phyloP scores from a whole-genome alignment of 257 asterid genomes.

The Anisodus acutangulus region DNA sequence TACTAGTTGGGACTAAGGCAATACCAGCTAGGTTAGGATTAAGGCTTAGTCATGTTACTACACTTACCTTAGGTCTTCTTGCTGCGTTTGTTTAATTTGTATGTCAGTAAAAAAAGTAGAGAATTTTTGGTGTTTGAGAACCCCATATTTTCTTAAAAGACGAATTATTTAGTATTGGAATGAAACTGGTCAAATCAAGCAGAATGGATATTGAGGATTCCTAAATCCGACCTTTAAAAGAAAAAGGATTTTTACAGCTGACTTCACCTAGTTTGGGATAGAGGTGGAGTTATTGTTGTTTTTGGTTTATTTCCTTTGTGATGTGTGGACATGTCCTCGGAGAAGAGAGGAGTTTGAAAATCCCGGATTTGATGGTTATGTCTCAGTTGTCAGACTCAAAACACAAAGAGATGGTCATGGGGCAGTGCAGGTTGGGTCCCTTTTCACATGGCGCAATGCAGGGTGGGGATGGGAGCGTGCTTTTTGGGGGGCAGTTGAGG shows the following conservation, averaged over 20 bases:
- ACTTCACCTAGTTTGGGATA: not conserved
- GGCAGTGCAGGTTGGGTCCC: not conserved
- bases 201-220: not conserved
- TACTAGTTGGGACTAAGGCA: not conserved
- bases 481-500: not conserved
- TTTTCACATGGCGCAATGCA: not conserved
- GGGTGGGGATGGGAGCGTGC: conserved; percentile 8
- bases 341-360: not conserved
- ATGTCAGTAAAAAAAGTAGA: not conserved
- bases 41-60: not conserved
- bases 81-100: not conserved
- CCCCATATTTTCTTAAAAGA: not conserved
- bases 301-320: not conserved
- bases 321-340: not conserved
- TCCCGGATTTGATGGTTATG: not conserved
- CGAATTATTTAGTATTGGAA: not conserved
- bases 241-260: not conserved
- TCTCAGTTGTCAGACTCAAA: not conserved
- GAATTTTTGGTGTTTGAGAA: not conserved
- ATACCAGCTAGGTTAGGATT: not conserved
- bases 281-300: not conserved
- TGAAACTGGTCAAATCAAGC: conserved; percentile 14
- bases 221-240: not conserved
- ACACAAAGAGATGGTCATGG: not conserved
- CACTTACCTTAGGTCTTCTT: not conserved